phyloP scores from a whole-genome alignment of 257 asterid genomes.

The Solanum chmielewskii region DNA sequence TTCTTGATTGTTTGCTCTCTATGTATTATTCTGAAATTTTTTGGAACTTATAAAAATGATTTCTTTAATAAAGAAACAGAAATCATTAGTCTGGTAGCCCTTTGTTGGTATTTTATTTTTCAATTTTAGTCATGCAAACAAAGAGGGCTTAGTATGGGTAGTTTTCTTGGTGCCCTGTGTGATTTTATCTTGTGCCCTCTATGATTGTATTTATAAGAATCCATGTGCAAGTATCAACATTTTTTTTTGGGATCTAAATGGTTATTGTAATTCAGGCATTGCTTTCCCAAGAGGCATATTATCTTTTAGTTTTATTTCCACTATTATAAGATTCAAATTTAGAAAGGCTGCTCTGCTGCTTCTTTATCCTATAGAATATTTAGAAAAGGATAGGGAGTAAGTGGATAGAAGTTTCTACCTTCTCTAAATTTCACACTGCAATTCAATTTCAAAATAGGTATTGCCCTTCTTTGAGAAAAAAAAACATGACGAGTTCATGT shows the following conservation, averaged over 20 bases:
- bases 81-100: background rate
- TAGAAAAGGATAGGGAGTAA: background rate
- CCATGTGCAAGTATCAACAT: background rate
- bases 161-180: background rate
- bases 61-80: background rate
- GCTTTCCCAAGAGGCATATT: background rate
- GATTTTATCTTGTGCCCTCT: background rate
- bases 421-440: background rate
- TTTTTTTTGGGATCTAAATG: background rate
- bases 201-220: background rate
- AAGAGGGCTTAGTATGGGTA: background rate
- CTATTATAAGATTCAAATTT: background rate
- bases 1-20: background rate
- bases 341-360: background rate
- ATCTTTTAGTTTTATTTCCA: background rate
- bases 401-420: background rate
- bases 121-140: background rate
- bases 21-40: background rate
- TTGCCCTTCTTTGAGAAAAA: slow-evolving; percentile 76
- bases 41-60: background rate
- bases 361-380: no score
- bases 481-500: slow-evolving; percentile 81
- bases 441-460: slow-evolving; percentile 22
- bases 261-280: background rate
- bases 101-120: background rate